Base-by-base conservation (phyloP, 2,329 filamentous ascomycete genomes). In the Lecanicillium sp. region DNA sequence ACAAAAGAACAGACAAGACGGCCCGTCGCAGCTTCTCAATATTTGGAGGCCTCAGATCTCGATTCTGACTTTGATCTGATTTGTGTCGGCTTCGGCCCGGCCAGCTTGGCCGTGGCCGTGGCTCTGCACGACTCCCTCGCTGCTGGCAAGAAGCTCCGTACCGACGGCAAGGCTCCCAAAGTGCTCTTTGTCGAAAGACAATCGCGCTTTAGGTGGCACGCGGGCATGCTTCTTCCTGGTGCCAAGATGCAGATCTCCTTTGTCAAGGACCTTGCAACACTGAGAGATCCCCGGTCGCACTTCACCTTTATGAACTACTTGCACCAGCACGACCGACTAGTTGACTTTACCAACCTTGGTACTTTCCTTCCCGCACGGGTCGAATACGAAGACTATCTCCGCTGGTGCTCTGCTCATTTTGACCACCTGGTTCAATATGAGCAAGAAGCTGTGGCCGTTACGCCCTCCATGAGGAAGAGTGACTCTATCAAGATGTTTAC, bases 171-270 rank as follows among this genome's bases (percentile, higher is more conserved):
- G 25, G 37, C 64, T 6, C 84, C 86, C 34, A 87, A 84, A 56
- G 80, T 94, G 4, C 73, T 85, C 32, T 96, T 95, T 62, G 64
- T 96, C 17, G 90, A 96, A 67, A 83, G 85, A 59, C 90, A 96
- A 62, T 55, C 69, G 22, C 66, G 72, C 34, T 96, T 96, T 55
- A 78, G 84, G 42, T 96, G 90, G 90, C 90, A 96, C 60, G 80
- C 87, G 1, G 90, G 90, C 43, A 96, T 96, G 90, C 78, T 95
- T 43, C 75, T 96, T 3, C 86, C 88, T 0, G 89, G 88, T 5
- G 85, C 89, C 37, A 88, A 84, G 64, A 96, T 96, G 90, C 90
- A 96, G 58, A 96, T 96, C 51, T 94, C 86, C 9, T 96, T 95
- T 67, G 75, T 96, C 65, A 96, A 96, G 66, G 90, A 96, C 57